These are phyloP conservation scores for Datisca glomerata DNA, from an alignment of 306 rosid species.

Conservation along the genomic window DNA sequence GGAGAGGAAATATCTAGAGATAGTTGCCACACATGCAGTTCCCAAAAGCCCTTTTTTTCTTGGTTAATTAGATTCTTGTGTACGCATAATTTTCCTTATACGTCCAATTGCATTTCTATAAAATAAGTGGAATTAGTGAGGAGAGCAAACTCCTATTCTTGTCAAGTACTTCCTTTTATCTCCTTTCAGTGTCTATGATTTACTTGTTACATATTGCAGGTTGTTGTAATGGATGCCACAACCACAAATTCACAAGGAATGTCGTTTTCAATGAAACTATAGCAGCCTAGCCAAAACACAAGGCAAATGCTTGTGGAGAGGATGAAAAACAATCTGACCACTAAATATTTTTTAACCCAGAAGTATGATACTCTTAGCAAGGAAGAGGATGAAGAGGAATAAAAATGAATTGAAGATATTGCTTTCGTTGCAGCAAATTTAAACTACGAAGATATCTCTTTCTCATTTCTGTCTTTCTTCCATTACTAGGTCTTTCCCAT, in stretches of 20 bases:
- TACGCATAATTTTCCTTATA: neutral
- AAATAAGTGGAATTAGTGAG: no score
- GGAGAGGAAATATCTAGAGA: no score
- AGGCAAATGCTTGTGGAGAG: slow-evolving; percentile 78
- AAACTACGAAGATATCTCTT: slow-evolving; percentile 52
- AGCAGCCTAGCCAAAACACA: slow-evolving; percentile 94
- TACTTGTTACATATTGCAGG: slow-evolving; percentile 18
- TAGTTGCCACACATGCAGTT: no score
- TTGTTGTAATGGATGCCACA: slow-evolving; percentile 45
- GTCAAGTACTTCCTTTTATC: neutral
- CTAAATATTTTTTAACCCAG: no score
- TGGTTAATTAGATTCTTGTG: neutral
- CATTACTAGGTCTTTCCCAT: no score
- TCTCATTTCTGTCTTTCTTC: no score
- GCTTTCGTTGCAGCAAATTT: slow-evolving; percentile 63
- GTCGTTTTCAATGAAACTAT: slow-evolving; percentile 71
- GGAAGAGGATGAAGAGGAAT: slow-evolving; percentile 79
- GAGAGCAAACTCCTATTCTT: neutral
- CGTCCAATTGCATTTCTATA: neutral
- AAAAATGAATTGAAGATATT: slow-evolving; percentile 53
- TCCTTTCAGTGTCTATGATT: no score
- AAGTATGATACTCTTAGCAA: no score
- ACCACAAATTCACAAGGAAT: no score
- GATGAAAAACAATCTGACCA: slow-evolving; percentile 66
- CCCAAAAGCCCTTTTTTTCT: no score